These are phyloP conservation scores for Marasmius tenuissimus DNA, from an alignment of 1,284 basidiomycete species.

Conservation along the genomic window DNA sequence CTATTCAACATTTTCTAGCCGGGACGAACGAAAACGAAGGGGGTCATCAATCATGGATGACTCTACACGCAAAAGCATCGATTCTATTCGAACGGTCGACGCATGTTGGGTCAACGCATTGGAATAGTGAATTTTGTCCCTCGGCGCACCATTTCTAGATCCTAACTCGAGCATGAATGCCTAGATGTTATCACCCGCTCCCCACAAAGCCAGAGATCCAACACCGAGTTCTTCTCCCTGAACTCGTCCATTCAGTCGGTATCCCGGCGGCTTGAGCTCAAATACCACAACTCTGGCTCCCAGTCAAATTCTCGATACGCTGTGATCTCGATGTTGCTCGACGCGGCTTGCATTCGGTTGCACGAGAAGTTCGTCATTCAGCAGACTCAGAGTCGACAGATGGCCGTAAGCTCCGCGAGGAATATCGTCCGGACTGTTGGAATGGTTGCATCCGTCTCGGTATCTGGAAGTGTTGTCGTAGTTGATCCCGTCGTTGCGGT, in stretches of 20 bases:
- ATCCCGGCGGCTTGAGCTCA: neutral
- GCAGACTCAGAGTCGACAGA: neutral
- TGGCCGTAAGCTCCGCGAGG: neutral
- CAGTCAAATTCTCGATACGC: too few relatives aligned
- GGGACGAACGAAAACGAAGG: neutral
- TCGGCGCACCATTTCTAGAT: neutral
- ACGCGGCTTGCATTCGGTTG: neutral
- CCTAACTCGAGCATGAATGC: neutral
- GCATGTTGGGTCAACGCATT: neutral
- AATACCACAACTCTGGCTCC: neutral
- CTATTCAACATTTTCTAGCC: neutral
- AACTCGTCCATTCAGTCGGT: neutral
- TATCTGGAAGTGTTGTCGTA: neutral
- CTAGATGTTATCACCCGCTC: neutral
- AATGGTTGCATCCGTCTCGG: too few relatives aligned
- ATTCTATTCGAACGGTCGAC: slow-evolving; percentile 6
- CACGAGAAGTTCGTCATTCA: neutral
- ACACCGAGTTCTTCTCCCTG: neutral
- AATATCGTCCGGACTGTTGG: neutral
- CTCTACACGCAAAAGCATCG: slow-evolving; percentile 5
- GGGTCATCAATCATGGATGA: neutral
- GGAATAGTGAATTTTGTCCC: neutral
- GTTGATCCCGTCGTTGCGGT: neutral
- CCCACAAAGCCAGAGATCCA: neutral
- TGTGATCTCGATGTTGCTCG: neutral